These are phyloP conservation scores for Oryza brachyantha DNA, from an alignment of 176 grass and related monocot species.

Conservation along the genomic window DNA sequence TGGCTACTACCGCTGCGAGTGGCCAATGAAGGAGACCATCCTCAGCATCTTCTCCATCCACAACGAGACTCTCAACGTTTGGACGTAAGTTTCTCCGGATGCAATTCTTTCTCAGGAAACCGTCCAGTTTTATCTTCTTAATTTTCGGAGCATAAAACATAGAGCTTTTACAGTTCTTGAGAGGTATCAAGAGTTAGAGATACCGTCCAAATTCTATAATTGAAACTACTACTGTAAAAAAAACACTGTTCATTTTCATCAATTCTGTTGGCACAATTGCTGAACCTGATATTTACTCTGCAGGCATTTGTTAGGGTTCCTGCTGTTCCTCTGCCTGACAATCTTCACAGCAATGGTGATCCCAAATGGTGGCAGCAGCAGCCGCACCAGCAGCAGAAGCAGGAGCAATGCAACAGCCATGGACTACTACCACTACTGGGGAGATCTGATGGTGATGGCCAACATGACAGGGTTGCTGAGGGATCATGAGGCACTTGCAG, in stretches of 20 bases:
- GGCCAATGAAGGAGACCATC: conserved; percentile 76
- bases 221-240: neutral
- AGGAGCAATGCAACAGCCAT: neutral
- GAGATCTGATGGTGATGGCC: conserved; percentile 30
- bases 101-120: neutral
- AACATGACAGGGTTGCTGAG: conserved; percentile 41
- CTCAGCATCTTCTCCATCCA: conserved; percentile 88
- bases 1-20: conserved; percentile 70
- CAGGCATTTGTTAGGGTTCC: conserved; percentile 86
- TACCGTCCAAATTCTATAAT: too few relatives aligned
- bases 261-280: neutral
- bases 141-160: neutral
- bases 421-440: conserved; percentile 21
- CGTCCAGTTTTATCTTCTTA: neutral
- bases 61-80: conserved; percentile 89
- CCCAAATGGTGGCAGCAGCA: conserved; percentile 25
- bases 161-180: neutral
- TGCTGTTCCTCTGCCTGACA: conserved; percentile 74
- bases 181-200: neutral
- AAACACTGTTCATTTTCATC: neutral
- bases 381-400: neutral
- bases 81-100: conserved; percentile 48
- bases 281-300: neutral
- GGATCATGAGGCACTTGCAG: conserved; percentile 34
- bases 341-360: conserved; percentile 66